Evolutionary conservation across 345 rosid genomes (phyloP).

Genomic region (Mangifera indica): DNA sequence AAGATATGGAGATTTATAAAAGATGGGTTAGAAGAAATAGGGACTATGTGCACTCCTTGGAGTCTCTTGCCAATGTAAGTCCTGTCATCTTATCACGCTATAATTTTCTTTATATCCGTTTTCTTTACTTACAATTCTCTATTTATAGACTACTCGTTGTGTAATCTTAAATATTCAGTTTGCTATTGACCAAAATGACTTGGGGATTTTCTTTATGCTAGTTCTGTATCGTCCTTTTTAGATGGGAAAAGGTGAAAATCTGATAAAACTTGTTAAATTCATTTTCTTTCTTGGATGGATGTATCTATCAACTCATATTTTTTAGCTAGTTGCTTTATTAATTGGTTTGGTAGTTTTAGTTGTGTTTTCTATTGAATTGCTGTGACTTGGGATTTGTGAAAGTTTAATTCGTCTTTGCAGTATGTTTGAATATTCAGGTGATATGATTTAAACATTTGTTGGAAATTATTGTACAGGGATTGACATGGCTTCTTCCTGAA

Average conservation of each 20-base stretch:
- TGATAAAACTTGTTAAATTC: background rate
- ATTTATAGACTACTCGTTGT: background rate
- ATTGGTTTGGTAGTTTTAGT: background rate
- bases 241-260: too few species aligned
- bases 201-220: background rate
- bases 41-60: slow-evolving; percentile 83
- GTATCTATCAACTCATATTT: background rate
- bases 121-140: background rate
- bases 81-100: background rate
- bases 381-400: slow-evolving; percentile 7
- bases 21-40: slow-evolving; percentile 82
- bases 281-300: background rate
- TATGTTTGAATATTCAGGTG: background rate
- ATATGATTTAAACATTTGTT: slow-evolving; percentile 15
- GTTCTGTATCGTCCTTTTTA: too few species aligned
- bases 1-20: slow-evolving; percentile 83
- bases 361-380: background rate
- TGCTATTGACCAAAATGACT: background rate
- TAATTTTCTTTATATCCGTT: background rate
- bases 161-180: background rate
- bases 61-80: slow-evolving; percentile 92
- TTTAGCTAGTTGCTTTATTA: background rate
- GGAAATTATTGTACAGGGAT: slow-evolving; percentile 54
- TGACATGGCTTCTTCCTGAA: slow-evolving; percentile 95
- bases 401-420: slow-evolving; percentile 2